phyloP scores from a whole-genome alignment of 1,284 basidiomycete genomes.

The Sporisorium exsertum region DNA sequence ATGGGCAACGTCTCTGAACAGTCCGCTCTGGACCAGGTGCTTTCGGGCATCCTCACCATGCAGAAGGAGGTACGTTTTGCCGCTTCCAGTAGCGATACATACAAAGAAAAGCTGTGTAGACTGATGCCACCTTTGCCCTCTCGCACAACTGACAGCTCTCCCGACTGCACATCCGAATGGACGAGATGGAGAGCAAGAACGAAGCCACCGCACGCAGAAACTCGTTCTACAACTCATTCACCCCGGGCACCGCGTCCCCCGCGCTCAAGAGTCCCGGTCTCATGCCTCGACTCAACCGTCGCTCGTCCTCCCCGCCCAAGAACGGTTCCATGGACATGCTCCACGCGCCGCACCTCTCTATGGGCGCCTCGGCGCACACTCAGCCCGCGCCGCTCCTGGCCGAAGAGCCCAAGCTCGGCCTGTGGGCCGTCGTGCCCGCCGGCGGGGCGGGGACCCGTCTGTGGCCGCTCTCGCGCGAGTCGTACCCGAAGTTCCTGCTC shows the following conservation, averaged over 20 bases:
- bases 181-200: conserved; percentile 48
- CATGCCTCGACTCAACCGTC: conserved; percentile 26
- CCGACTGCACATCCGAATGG: conserved; percentile 57
- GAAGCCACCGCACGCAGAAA: conserved; percentile 32
- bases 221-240: conserved; percentile 39
- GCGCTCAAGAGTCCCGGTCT: conserved; percentile 44
- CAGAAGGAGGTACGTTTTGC: conserved; percentile 58
- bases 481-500: conserved; percentile 66
- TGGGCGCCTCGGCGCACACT: conserved; percentile 23
- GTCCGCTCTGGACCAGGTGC: conserved; percentile 55
- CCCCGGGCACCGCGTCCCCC: conserved; percentile 43
- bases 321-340: conserved; percentile 26
- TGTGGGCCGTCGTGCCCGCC: conserved; percentile 68
- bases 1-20: conserved; percentile 43
- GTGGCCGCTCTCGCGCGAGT: conserved; percentile 66
- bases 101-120: not conserved
- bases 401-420: conserved; percentile 61
- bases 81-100: not conserved
- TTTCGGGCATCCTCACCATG: conserved; percentile 59
- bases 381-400: conserved; percentile 59
- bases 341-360: conserved; percentile 46
- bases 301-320: conserved; percentile 55
- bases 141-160: conserved; percentile 33
- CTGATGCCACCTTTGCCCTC: not conserved
- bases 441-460: conserved; percentile 67